Conservation (phyloP, 306 rosid genomes). For the Castanea mollissima region DNA sequence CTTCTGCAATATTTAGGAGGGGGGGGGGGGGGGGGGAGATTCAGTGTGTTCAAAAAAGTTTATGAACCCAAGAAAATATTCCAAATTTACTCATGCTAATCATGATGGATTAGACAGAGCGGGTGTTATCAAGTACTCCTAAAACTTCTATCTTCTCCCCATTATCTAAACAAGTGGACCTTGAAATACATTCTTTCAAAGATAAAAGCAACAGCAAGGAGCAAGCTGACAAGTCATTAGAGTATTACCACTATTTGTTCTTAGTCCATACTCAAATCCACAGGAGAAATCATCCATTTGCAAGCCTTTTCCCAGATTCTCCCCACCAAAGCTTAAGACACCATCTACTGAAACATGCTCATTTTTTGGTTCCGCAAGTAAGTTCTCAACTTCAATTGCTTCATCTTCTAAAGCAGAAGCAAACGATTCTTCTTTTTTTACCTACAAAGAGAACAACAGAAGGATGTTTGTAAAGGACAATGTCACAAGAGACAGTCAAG, state of each 20-base stretch:
- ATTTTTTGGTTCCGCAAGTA: constrained; percentile 58
- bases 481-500: background rate
- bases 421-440: constrained; percentile 56
- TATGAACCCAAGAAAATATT: background rate
- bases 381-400: constrained; percentile 51
- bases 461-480: constrained; percentile 11
- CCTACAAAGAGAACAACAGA: constrained; percentile 33
- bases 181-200: background rate
- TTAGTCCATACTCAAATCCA: constrained; percentile 49
- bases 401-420: constrained; percentile 56
- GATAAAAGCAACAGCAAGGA: constrained; percentile 14
- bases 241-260: constrained; percentile 41
- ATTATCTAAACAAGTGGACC: constrained; percentile 1
- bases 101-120: background rate
- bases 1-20: constrained; percentile 13
- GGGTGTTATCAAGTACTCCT: background rate
- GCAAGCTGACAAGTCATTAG: background rate
- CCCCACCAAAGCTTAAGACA: constrained; percentile 40
- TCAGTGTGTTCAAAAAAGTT: background rate
- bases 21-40: no score
- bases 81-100: background rate
- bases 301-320: constrained; percentile 38
- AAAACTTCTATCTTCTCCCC: background rate
- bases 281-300: constrained; percentile 39
- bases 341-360: constrained; percentile 52